Conservation (phyloP, 2,329 filamentous ascomycete species). For the Alternaria incomplexa region DNA sequence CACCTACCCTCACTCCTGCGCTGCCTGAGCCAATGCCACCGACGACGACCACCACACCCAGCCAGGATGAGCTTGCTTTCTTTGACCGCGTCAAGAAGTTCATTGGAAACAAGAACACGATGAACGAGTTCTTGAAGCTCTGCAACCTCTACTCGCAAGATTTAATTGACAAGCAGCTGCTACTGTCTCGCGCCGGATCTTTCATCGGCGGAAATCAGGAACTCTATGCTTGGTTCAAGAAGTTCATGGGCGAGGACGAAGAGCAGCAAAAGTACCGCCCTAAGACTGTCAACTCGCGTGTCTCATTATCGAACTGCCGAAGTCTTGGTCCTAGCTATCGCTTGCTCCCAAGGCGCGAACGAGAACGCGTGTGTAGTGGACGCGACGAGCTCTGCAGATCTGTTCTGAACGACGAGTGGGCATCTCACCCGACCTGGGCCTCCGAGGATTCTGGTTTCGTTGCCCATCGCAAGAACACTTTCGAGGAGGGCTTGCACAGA, state of each 20-base stretch:
- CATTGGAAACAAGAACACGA: constrained; percentile 87
- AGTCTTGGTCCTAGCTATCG: constrained; percentile 96
- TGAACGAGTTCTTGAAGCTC: constrained; percentile 95
- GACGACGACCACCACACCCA: constrained; percentile 73
- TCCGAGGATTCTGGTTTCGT: constrained; percentile 98
- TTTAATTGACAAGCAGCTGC: constrained; percentile 82
- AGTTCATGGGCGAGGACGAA: constrained; percentile 78
- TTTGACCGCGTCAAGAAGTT: constrained; percentile 98
- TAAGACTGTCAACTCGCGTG: constrained; percentile 79
- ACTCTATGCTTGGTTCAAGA: constrained; percentile 86
- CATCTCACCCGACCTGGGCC: constrained; percentile 97
- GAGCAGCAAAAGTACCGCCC: constrained; percentile 50
- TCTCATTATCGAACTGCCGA: constrained; percentile 94
- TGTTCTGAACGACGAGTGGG: constrained; percentile 97
- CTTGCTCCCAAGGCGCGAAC: constrained; percentile 86
- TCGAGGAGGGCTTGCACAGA: constrained; percentile 90
- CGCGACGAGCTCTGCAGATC: constrained; percentile 92
- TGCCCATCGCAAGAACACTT: constrained; percentile 94
- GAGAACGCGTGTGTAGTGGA: constrained; percentile 89
- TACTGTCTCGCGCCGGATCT: constrained; percentile 80
- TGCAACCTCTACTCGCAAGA: constrained; percentile 95
- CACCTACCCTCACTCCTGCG: constrained; percentile 85
- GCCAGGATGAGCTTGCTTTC: constrained; percentile 85
- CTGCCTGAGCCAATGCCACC: constrained; percentile 87
- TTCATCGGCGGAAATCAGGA: constrained; percentile 91